Conservation (phyloP, 169 alveolate species). For the Plasmodium knowlesi region DNA sequence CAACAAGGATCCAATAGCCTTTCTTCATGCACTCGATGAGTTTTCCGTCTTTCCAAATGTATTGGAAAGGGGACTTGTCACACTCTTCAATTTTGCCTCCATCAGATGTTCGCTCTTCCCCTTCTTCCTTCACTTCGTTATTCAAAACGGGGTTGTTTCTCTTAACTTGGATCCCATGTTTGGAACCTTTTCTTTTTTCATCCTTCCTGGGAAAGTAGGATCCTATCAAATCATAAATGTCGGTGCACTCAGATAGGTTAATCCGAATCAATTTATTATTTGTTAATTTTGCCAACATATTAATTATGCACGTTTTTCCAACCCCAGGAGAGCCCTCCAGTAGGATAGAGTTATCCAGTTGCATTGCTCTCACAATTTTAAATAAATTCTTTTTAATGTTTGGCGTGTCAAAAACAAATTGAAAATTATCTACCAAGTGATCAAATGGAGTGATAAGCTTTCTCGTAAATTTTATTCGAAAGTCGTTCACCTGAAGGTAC, state of each 20-base stretch:
- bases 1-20: conserved; percentile 99
- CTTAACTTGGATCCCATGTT: neutral
- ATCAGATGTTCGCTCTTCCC: neutral
- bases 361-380: conserved; percentile 92
- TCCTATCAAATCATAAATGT: conserved; percentile 94
- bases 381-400: conserved; percentile 91
- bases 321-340: conserved; percentile 99
- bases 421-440: neutral
- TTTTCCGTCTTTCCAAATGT: conserved; percentile 98
- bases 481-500: conserved; percentile 31
- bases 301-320: conserved; percentile 97
- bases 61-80: conserved; percentile 36
- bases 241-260: conserved; percentile 97
- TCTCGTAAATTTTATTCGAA: conserved; percentile 33
- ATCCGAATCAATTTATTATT: conserved; percentile 92
- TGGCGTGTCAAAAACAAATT: conserved; percentile 91
- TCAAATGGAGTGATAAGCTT: neutral
- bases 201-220: conserved; percentile 89
- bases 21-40: conserved; percentile 95
- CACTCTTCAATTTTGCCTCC: neutral
- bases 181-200: conserved; percentile 1
- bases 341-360: conserved; percentile 92
- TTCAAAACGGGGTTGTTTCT: neutral
- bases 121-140: neutral
- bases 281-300: conserved; percentile 90